Base-by-base conservation (phyloP, 345 rosid genomes). In the Odontarrhena argentea region DNA sequence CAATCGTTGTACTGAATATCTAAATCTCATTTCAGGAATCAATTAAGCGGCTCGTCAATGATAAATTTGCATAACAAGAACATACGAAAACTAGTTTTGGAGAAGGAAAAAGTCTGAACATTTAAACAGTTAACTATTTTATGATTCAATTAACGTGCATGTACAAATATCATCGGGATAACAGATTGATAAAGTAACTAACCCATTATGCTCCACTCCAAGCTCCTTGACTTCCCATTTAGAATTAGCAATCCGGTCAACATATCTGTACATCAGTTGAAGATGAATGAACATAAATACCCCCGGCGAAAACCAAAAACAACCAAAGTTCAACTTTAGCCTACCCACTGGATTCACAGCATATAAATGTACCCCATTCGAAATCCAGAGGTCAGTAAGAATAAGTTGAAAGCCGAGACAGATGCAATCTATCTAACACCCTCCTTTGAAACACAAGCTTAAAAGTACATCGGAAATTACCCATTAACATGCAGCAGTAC, bases 141-240 rank as follows among this genome's bases (percentile, higher is more conserved):
- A 50, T 36, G 8, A 56, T 46, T 28, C 10, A 30, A 18, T 9
- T 25, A 26, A 32, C 22, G 28, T n/a, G 60, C 60, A 37, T 28
- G 49, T 47, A 38, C 15, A 51, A 1, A 25, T 11, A 24, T 60
- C 5, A 6, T 53, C 11, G 10, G 47, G 13, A 41, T 38, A 54
- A 30, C 60, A 60, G 26, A 60, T 22, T 60, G 30, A 48, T 62
- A 43, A 75, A 73, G 75, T 63, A 70, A 84, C 96, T 53, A 70
- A 95, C 97, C 99, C 97, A 74, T 95, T 95, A 60, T 95, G 99
- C 79, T 95, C 99, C 50, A 95, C 76, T 40, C 99, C 99, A 18
- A 95, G 86, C 80, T 95, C 99, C 81, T 86, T 95, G 53, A 91
- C 74, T 79, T 95, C 99, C 99, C 99, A 95, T 78, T 87, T 95